Conservation (phyloP, 495 filamentous ascomycete genomes). For the Bathelium albidoporum region DNA sequence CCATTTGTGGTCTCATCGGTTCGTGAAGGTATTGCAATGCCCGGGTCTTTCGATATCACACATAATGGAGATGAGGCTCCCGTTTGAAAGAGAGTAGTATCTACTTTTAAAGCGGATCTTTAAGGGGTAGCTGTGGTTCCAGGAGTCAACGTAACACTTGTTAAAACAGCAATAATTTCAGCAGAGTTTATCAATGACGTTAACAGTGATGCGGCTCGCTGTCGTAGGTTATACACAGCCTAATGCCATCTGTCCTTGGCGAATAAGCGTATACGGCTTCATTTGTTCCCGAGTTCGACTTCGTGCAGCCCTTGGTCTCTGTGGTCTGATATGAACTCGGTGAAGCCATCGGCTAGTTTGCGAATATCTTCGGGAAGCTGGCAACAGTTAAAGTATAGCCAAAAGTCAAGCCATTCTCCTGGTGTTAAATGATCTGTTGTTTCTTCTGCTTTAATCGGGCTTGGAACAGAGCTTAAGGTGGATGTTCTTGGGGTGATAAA, state of each 20-base stretch:
- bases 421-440: no score
- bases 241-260: background rate
- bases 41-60: background rate
- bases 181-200: slow-evolving; percentile 2
- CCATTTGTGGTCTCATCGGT: background rate
- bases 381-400: background rate
- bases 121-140: background rate
- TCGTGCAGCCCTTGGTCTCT: slow-evolving; percentile 4
- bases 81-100: background rate
- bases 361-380: background rate
- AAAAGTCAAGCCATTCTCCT: slow-evolving; percentile 5
- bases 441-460: background rate
- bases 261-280: slow-evolving; percentile 2
- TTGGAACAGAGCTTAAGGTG: slow-evolving; percentile 1
- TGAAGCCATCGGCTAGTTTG: slow-evolving; percentile 3
- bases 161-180: background rate
- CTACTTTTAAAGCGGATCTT: background rate
- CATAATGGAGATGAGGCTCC: background rate
- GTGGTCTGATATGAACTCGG: background rate
- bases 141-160: background rate
- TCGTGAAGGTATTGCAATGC: background rate
- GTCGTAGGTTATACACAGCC: background rate
- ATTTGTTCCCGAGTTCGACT: slow-evolving; percentile 3
- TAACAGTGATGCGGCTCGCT: background rate
- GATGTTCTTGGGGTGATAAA: slow-evolving; percentile 3